Conservation (phyloP, 2,329 filamentous ascomycete genomes). For the Phaeosphaeria sp. region DNA sequence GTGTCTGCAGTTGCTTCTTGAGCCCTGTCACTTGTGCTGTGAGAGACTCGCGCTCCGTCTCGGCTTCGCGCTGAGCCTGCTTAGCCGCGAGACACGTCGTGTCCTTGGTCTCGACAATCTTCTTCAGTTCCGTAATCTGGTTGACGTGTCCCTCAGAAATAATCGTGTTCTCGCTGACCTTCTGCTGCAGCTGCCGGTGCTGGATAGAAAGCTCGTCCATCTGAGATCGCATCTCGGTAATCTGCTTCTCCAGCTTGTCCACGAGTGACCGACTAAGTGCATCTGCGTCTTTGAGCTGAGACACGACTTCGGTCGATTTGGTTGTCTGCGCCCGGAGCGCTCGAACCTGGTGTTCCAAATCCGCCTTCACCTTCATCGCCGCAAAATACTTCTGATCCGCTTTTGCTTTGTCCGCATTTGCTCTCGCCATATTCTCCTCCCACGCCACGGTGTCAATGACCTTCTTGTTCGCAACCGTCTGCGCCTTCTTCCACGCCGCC, state of each 20-base stretch:
- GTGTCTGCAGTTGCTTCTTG: constrained; percentile 82
- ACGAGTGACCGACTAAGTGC: constrained; percentile 75
- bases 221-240: constrained; percentile 80
- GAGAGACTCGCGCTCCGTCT: constrained; percentile 78
- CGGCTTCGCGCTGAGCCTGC: constrained; percentile 64
- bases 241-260: constrained; percentile 88
- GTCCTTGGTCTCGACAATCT: constrained; percentile 78
- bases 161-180: constrained; percentile 72
- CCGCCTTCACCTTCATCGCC: constrained; percentile 91
- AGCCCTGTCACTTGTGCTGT: constrained; percentile 78
- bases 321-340: constrained; percentile 80
- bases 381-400: constrained; percentile 98
- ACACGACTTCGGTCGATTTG: constrained; percentile 92
- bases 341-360: constrained; percentile 79
- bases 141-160: constrained; percentile 74
- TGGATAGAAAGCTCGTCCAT: constrained; percentile 74
- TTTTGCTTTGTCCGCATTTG: constrained; percentile 90
- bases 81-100: constrained; percentile 69
- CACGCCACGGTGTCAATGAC: constrained; percentile 75
- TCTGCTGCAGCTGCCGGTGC: constrained; percentile 76
- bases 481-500: constrained; percentile 87
- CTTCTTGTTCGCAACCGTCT: constrained; percentile 84
- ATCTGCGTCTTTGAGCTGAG: constrained; percentile 91
- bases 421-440: constrained; percentile 77
- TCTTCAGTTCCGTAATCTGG: constrained; percentile 79